Evolutionary conservation across 1,284 basidiomycete genomes (phyloP).

Genomic region (Tremellales sp.): DNA sequence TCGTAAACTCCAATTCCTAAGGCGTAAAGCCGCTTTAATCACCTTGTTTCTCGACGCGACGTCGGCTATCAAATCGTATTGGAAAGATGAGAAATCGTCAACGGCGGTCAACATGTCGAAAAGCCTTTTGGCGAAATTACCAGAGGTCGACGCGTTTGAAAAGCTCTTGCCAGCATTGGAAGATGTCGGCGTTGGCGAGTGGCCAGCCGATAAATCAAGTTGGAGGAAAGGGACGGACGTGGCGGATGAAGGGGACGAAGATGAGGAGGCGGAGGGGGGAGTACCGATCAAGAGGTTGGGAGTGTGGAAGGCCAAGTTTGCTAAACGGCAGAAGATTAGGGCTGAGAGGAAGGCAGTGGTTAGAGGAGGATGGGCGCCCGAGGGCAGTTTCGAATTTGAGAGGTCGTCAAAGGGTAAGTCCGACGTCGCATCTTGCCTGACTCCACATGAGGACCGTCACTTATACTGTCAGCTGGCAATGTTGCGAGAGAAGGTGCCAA

Average conservation of each 20-base stretch:
- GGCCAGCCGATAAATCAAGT: slow-evolving; percentile 33
- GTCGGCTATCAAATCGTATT: background rate
- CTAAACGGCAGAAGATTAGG: slow-evolving; percentile 17
- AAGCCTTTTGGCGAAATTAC: background rate
- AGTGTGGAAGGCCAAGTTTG: slow-evolving; percentile 25
- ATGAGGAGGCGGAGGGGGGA: no score
- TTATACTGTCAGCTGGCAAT: slow-evolving; percentile 6
- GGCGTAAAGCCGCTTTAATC: background rate
- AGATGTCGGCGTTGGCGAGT: slow-evolving; percentile 27
- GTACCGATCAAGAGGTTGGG: slow-evolving; percentile 9
- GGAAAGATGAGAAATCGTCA: background rate
- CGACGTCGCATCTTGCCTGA: background rate
- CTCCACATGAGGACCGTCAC: background rate
- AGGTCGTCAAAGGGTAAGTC: slow-evolving; percentile 31
- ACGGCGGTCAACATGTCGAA: background rate
- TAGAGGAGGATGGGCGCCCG: slow-evolving; percentile 43
- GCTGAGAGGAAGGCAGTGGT: slow-evolving; percentile 21
- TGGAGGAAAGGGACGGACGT: slow-evolving; percentile 27
- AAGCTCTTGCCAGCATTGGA: slow-evolving; percentile 31
- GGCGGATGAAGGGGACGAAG: background rate
- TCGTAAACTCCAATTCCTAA: background rate
- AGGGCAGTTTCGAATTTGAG: slow-evolving; percentile 48
- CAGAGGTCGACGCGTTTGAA: background rate
- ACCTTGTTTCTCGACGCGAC: background rate
- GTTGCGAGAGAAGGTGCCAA: slow-evolving; percentile 16